phyloP scores from a whole-genome alignment of 345 rosid genomes.

The Melastoma malabathricum region DNA sequence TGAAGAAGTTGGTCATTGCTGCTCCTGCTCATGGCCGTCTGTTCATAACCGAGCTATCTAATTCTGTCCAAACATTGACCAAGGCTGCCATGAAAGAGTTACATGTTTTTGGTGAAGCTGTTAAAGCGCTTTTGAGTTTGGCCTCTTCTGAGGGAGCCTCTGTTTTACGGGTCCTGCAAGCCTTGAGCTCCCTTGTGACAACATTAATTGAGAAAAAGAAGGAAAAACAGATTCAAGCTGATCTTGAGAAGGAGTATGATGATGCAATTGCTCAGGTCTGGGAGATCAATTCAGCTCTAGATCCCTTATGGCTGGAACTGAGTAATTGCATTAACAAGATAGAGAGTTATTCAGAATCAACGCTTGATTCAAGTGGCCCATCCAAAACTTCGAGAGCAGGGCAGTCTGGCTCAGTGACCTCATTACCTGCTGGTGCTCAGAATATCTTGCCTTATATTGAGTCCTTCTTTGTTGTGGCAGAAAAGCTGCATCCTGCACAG shows the following conservation, averaged over 20 bases:
- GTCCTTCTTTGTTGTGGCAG: conserved; percentile 78
- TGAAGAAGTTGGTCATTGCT: conserved; percentile 72
- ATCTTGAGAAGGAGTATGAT: conserved; percentile 31
- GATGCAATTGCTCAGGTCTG: conserved; percentile 51
- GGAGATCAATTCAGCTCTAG: conserved; percentile 59
- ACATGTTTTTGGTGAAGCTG: conserved; percentile 64
- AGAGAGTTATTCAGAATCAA: conserved; percentile 68
- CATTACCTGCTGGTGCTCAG: conserved; percentile 93
- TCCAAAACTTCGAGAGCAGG: conserved; percentile 35
- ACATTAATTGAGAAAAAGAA: conserved; percentile 47
- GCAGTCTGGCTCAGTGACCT: conserved; percentile 45
- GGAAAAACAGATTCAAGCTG: conserved; percentile 34
- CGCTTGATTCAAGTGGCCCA: conserved; percentile 24
- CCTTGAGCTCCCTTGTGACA: conserved; percentile 62
- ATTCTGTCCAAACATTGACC: conserved; percentile 52
- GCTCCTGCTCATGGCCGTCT: conserved; percentile 73
- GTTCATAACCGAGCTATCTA: conserved; percentile 71
- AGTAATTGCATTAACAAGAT: conserved; percentile 86
- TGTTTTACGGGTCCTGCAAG: conserved; percentile 79
- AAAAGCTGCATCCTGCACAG: conserved; percentile 73
- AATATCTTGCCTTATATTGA: conserved; percentile 89
- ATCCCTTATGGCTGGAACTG: conserved; percentile 81
- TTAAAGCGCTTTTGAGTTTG: conserved; percentile 61
- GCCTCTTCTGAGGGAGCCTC: conserved; percentile 86
- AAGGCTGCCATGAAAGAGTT: conserved; percentile 76